Evolutionary conservation across 352 stramenopile species (phyloP).

Genomic region (Globisporangium alternatum): DNA sequence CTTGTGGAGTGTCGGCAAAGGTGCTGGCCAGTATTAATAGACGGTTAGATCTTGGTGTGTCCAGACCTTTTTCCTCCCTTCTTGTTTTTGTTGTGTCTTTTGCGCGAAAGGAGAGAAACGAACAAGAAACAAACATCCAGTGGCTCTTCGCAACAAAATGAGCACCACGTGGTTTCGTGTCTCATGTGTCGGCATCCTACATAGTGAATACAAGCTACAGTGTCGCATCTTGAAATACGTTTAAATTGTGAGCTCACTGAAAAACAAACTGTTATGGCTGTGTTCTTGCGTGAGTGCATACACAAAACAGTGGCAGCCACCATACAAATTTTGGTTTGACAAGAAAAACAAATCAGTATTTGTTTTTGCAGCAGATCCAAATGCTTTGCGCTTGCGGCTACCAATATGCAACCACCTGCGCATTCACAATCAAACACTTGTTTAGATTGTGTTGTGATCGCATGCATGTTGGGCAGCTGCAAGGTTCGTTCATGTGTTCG

Average conservation of each 20-base stretch:
- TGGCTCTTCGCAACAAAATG: neutral
- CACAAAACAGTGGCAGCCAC: neutral
- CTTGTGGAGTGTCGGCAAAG: neutral
- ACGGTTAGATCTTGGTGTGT: constrained; percentile 1
- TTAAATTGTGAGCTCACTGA: neutral
- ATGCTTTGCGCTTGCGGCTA: too few relatives aligned
- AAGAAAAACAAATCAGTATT: neutral
- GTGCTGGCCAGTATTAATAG: constrained; percentile 6
- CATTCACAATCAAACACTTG: too few relatives aligned
- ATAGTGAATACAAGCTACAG: neutral
- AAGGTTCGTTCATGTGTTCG: too few relatives aligned
- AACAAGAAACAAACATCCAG: constrained; percentile 3
- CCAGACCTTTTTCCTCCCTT: neutral
- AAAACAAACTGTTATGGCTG: constrained; percentile 18
- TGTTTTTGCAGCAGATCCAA: too few relatives aligned
- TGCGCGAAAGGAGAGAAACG: neutral
- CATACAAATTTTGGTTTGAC: neutral
- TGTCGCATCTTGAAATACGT: neutral
- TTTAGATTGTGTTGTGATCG: too few relatives aligned
- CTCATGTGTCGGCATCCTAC: neutral
- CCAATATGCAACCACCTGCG: too few relatives aligned
- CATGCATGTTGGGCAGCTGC: too few relatives aligned
- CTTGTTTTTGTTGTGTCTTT: neutral
- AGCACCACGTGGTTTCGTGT: neutral
- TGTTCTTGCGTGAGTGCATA: neutral